Conservation (phyloP, 1,139 yeast species). For the Meyerozyma smithsonii region DNA sequence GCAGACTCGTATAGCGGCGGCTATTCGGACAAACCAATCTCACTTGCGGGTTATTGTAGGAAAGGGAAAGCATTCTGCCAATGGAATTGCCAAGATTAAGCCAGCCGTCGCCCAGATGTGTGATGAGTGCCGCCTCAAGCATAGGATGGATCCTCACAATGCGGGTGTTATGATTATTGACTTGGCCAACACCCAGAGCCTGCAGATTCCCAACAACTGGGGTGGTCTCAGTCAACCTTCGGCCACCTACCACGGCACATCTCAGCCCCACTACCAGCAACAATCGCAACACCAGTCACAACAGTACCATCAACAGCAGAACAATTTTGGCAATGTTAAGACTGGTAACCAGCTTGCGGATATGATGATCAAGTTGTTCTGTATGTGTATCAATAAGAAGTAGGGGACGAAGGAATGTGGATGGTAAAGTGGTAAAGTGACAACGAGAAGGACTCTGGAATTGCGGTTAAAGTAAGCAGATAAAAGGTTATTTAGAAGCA, state of each 20-base stretch:
- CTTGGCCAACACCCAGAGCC: slow-evolving; percentile 35
- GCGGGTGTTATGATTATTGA: slow-evolving; percentile 77
- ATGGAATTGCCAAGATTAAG: slow-evolving; percentile 80
- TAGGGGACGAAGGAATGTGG: not conserved
- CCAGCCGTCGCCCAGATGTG: slow-evolving; percentile 86
- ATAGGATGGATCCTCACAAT: slow-evolving; percentile 63
- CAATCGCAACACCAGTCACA: slow-evolving; percentile 20
- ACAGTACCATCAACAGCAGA: slow-evolving; percentile 18
- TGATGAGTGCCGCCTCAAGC: slow-evolving; percentile 54
- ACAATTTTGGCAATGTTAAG: slow-evolving; percentile 17
- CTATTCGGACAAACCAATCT: slow-evolving; percentile 54
- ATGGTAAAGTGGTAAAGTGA: too few relatives aligned
- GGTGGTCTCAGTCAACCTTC: slow-evolving; percentile 22
- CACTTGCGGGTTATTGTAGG: slow-evolving; percentile 76
- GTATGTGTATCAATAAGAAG: slow-evolving; percentile 26
- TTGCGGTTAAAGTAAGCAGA: too few relatives aligned
- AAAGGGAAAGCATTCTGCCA: slow-evolving; percentile 82
- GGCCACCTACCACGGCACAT: slow-evolving; percentile 24
- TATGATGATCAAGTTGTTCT: slow-evolving; percentile 27
- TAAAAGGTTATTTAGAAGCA: too few relatives aligned
- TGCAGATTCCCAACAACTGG: slow-evolving; percentile 53
- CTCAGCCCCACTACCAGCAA: slow-evolving; percentile 26
- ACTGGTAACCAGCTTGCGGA: slow-evolving; percentile 30
- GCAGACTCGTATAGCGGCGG: slow-evolving; percentile 68
- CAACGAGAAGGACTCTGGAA: too few relatives aligned